Evolutionary conservation across 192 early-diverging fungal species (phyloP).

Genomic region (Physocladia obscura): DNA sequence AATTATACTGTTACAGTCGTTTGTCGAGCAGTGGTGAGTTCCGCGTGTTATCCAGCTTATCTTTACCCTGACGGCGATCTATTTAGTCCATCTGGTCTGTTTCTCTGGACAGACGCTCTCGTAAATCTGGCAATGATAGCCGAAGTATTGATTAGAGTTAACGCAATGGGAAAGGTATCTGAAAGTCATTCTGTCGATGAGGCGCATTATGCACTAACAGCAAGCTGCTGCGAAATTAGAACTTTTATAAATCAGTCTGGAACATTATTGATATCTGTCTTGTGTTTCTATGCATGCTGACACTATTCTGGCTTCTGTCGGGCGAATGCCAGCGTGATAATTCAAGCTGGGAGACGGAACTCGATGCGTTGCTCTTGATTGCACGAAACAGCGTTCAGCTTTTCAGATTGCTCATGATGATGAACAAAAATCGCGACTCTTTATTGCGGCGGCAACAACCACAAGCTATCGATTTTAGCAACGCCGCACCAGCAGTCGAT

Average conservation of each 20-base stretch:
- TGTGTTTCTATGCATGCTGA: constrained; percentile 29
- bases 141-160: constrained; percentile 30
- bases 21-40: constrained; percentile 23
- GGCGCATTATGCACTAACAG: background rate
- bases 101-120: constrained; percentile 20
- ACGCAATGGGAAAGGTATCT: constrained; percentile 27
- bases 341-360: constrained; percentile 25
- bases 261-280: constrained; percentile 29
- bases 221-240: background rate
- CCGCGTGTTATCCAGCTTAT: too few relatives aligned
- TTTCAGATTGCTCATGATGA: constrained; percentile 19
- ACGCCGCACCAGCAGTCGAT: constrained; percentile 8
- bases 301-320: constrained; percentile 22
- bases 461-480: constrained; percentile 19
- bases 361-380: constrained; percentile 27
- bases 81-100: constrained; percentile 24
- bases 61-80: background rate
- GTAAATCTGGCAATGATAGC: constrained; percentile 32
- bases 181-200: background rate
- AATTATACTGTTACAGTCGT: background rate
- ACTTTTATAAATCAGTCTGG: constrained; percentile 29
- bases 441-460: background rate
- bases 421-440: constrained; percentile 20
- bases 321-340: constrained; percentile 24
- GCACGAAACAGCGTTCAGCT: constrained; percentile 30